Conservation (phyloP, 1,284 basidiomycete genomes). For the Cronartium ribicola region DNA sequence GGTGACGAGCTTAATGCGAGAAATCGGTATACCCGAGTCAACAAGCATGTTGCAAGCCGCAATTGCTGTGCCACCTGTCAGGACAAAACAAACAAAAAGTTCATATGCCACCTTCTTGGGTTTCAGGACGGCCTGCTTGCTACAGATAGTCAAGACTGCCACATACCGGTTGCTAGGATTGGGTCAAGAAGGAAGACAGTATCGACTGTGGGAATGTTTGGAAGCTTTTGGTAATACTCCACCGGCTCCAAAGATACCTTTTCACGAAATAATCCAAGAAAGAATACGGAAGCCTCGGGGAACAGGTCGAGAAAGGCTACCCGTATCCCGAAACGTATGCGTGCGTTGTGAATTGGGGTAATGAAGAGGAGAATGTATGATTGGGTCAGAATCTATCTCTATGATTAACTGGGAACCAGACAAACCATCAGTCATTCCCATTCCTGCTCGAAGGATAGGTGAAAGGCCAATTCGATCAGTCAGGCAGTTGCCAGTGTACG, state of each 20-base stretch:
- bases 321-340: too few species aligned
- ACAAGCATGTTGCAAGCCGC: slow-evolving; percentile 50
- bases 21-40: slow-evolving; percentile 50
- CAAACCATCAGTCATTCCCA: slow-evolving; percentile 83
- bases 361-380: background rate
- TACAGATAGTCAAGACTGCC: background rate
- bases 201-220: slow-evolving; percentile 70
- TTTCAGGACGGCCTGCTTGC: background rate
- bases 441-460: slow-evolving; percentile 84
- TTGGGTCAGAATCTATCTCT: background rate
- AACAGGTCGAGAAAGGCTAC: slow-evolving; percentile 67
- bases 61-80: slow-evolving; percentile 24
- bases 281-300: slow-evolving; percentile 81
- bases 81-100: background rate
- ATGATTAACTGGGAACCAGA: slow-evolving; percentile 11
- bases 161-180: slow-evolving; percentile 75
- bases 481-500: slow-evolving; percentile 53
- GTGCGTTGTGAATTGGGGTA: background rate
- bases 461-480: slow-evolving; percentile 70
- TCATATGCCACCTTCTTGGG: slow-evolving; percentile 6
- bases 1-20: slow-evolving; percentile 72
- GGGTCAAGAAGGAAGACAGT: slow-evolving; percentile 78
- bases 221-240: slow-evolving; percentile 94
- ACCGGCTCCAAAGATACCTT: slow-evolving; percentile 85
- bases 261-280: slow-evolving; percentile 84